These are phyloP conservation scores for Leucaena leucocephala DNA, from an alignment of 306 rosid genomes.

Conservation along the genomic window DNA sequence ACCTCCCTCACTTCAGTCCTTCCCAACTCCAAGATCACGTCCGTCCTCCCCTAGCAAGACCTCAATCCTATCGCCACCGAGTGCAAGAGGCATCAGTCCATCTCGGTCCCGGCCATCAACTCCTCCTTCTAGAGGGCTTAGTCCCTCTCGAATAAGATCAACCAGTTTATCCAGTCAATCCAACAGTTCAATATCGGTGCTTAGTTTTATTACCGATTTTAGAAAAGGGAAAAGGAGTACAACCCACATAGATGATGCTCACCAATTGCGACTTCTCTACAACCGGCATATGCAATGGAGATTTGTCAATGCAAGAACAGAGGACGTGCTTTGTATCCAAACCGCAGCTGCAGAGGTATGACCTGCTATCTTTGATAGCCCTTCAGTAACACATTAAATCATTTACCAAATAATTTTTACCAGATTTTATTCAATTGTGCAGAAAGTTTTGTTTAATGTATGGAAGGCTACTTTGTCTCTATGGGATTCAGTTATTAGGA, in stretches of 20 bases:
- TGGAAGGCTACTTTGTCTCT: slow-evolving; percentile 63
- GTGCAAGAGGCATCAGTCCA: slow-evolving; percentile 78
- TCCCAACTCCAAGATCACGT: slow-evolving; percentile 48
- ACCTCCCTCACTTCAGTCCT: slow-evolving; percentile 42
- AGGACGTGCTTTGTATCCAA: slow-evolving; percentile 60
- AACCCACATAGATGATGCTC: slow-evolving; percentile 74
- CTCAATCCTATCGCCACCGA: slow-evolving; percentile 39
- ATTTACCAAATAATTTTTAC: slow-evolving; percentile 6
- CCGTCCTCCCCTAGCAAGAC: slow-evolving; percentile 58
- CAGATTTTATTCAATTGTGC: slow-evolving; percentile 40
- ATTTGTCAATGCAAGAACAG: slow-evolving; percentile 78
- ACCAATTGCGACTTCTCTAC: slow-evolving; percentile 74
- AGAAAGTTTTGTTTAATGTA: slow-evolving; percentile 72
- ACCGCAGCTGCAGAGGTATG: slow-evolving; percentile 72
- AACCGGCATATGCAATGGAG: slow-evolving; percentile 86
- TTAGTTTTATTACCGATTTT: slow-evolving; percentile 77
- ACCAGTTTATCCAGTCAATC: slow-evolving; percentile 51
- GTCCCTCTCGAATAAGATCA: slow-evolving; percentile 64
- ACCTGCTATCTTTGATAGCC: slow-evolving; percentile 19
- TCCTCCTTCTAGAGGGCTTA: slow-evolving; percentile 71
- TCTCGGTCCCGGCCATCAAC: slow-evolving; percentile 77
- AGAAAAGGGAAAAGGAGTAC: slow-evolving; percentile 71
- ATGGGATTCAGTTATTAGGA: slow-evolving; percentile 81
- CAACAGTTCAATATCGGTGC: slow-evolving; percentile 70
- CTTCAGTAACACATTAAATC: slow-evolving; percentile 15